phyloP scores from a whole-genome alignment of 305 asterid species.

The Caryopteris hybrid region DNA sequence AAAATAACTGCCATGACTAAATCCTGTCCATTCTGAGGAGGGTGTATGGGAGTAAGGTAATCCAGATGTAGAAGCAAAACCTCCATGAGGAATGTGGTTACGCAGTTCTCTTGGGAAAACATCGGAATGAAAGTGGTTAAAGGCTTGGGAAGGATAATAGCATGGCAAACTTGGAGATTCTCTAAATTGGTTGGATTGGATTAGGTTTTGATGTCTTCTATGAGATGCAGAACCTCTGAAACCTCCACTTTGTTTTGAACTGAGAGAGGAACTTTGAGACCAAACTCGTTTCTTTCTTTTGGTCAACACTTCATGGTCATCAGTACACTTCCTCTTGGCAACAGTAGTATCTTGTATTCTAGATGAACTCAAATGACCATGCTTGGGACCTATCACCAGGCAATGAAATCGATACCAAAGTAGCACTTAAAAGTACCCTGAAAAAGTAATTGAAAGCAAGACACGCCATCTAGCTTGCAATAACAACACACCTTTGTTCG shows the following conservation, averaged over 20 bases:
- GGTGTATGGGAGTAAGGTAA: conserved; percentile 12
- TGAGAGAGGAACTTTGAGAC: conserved; percentile 10
- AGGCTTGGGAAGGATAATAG: conserved; percentile 8
- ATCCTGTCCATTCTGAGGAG: conserved; percentile 10
- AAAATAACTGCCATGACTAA: neutral
- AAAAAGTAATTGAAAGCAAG: neutral
- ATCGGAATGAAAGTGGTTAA: conserved; percentile 5
- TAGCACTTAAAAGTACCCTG: neutral
- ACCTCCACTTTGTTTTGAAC: conserved; percentile 13
- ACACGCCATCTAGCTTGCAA: neutral
- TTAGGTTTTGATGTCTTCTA: conserved; percentile 18
- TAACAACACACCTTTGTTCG: conserved; percentile 29
- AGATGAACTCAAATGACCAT: conserved; percentile 24
- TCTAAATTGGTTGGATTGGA: conserved; percentile 15
- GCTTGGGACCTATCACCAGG: conserved; percentile 30
- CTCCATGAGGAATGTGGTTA: conserved; percentile 9
- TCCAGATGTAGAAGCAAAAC: conserved; percentile 2
- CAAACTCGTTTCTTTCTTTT: conserved; percentile 22
- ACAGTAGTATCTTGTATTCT: conserved; percentile 14
- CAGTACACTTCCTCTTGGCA: conserved; percentile 13
- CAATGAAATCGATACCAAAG: neutral
- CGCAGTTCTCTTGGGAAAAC: conserved; percentile 12
- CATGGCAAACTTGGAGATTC: conserved; percentile 14
- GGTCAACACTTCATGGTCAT: conserved; percentile 23
- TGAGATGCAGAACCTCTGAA: conserved; percentile 20